A percentile compares a stretch with the other conserved stretches of the same genome.
These are phyloP conservation scores for Boletellus dicymbophilus DNA, from an alignment of 1,284 basidiomycete species.

Conservation along the genomic window DNA sequence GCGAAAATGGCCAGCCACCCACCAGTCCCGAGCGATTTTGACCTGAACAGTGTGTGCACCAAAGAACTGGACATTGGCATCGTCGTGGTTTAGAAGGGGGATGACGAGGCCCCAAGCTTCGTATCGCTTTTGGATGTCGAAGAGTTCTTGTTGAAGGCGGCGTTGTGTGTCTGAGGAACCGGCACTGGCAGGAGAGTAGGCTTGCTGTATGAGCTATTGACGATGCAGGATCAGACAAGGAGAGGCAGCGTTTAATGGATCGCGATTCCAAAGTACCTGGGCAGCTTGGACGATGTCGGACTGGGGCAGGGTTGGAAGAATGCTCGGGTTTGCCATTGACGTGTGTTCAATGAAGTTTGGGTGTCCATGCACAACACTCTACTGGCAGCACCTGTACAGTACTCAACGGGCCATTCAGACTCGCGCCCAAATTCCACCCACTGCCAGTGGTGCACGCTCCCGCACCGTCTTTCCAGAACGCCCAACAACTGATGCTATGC, in stretches of 20 bases:
- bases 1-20: slow-evolving; percentile 26
- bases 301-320: slow-evolving; percentile 30
- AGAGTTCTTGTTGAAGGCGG: slow-evolving; percentile 68
- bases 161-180: slow-evolving; percentile 60
- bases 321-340: slow-evolving; percentile 23
- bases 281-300: slow-evolving; percentile 34
- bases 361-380: too few species aligned
- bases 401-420: too few species aligned
- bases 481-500: too few species aligned
- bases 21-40: slow-evolving; percentile 91
- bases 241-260: not conserved
- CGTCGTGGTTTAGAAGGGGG: slow-evolving; percentile 67
- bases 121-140: slow-evolving; percentile 71
- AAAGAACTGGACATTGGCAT: slow-evolving; percentile 88
- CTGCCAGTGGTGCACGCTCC: too few species aligned
- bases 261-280: slow-evolving; percentile 24
- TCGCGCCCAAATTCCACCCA: too few species aligned
- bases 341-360: too few species aligned
- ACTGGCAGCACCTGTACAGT: too few species aligned
- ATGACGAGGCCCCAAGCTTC: slow-evolving; percentile 80
- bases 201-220: slow-evolving; percentile 59
- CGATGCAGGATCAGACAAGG: slow-evolving; percentile 11
- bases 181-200: slow-evolving; percentile 52
- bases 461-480: too few species aligned
- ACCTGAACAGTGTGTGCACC: slow-evolving; percentile 90